Base-by-base conservation (phyloP, 495 filamentous ascomycete species). In the Recurvomyces mirabilis region DNA sequence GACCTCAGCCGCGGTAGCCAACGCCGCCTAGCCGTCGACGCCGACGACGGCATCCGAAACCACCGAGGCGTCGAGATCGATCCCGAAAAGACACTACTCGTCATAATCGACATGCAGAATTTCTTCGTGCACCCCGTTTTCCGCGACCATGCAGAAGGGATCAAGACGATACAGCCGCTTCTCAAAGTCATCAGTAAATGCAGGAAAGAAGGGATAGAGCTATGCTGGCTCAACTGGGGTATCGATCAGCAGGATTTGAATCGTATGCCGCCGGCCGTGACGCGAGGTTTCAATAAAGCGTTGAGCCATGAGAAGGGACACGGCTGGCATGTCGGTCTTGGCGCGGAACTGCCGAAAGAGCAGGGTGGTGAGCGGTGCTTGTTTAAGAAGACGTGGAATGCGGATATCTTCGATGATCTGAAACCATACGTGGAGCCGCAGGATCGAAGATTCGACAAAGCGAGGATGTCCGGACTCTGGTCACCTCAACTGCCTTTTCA, bases 11-110 rank as follows among this genome's bases (percentile, higher is more conserved):
- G 57, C 15, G 52, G 52, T 22, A 43, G 47, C 38, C 15, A 11
- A 1, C 43, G 45, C 12, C 52, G 49, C 17, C 43, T 60, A 13
- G 38, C 38, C 36, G 33, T 60, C 32, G 52, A 57, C 15, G 46
- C 51, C 29, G 57, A 60, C 33, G 57, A 58, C 38, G 52, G 43
- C 19, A 41, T 55, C 43, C 41, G 43, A 24, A 55, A 60, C 37
- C 54, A 60, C 42, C 43, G 46, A 37, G 55, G 57, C 22, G 57
- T 54, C 45, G 39, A 53, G 39, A 55, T 58, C 25, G 55, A 60
- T 31, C 51, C 52, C 13, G 38, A 50, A 2, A 47, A 41, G 41
- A 54, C 51, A 11, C 52, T 51, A 23, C 52, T 57, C 11, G 41
- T 54, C 23, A 41, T 57, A 23, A 48, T 57, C 32, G 52, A 57